Conservation (phyloP, 1,139 yeast genomes). For the Taphrina pruni region DNA sequence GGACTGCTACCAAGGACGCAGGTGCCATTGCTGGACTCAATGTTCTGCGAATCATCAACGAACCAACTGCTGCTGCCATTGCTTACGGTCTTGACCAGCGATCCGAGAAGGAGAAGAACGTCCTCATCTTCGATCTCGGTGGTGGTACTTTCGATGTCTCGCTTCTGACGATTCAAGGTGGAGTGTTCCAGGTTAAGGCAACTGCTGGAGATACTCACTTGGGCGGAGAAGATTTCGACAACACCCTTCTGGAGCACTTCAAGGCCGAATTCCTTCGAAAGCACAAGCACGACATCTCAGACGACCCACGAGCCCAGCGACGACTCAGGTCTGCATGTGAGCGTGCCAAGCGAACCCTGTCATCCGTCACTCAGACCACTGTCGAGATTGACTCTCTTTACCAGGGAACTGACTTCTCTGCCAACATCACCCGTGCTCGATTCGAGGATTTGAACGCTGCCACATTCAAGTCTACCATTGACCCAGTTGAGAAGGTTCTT, state of each 20-base stretch:
- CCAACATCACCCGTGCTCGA: constrained; percentile 87
- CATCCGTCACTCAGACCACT: constrained; percentile 84
- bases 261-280: constrained; percentile 84
- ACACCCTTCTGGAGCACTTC: constrained; percentile 78
- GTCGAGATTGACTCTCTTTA: constrained; percentile 82
- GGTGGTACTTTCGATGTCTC: constrained; percentile 99
- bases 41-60: constrained; percentile 95
- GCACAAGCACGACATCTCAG: constrained; percentile 74
- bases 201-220: constrained; percentile 98
- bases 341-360: constrained; percentile 88
- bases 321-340: constrained; percentile 91
- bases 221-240: constrained; percentile 96
- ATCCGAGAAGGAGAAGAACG: constrained; percentile 79
- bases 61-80: constrained; percentile 98
- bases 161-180: constrained; percentile 87
- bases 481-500: constrained; percentile 85
- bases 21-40: constrained; percentile 97
- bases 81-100: constrained; percentile 96
- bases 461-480: constrained; percentile 81
- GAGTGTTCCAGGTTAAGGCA: constrained; percentile 95
- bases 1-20: constrained; percentile 98
- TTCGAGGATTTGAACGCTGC: constrained; percentile 87
- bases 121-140: constrained; percentile 91
- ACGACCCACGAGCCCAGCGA: constrained; percentile 82
- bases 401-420: constrained; percentile 81